Percentiles rank a stretch among this genome's conserved stretches.
Evolutionary conservation across 2,329 filamentous ascomycete genomes (phyloP).

Genomic region (Aspergillus carbonarius): DNA sequence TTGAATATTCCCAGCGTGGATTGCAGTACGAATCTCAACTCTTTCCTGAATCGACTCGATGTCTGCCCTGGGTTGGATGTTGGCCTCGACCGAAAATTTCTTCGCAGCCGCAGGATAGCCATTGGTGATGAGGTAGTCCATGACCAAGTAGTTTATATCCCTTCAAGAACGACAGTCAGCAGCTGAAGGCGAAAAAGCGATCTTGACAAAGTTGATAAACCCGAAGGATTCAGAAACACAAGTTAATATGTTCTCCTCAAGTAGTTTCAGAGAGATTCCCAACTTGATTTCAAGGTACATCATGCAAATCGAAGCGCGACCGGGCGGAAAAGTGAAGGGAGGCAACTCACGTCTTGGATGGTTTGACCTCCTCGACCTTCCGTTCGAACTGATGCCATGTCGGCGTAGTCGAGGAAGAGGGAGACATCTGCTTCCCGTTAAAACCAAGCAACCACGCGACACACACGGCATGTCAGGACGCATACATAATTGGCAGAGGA

Average conservation of each 20-base stretch:
- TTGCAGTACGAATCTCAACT: conserved; percentile 79
- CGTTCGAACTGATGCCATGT: conserved; percentile 72
- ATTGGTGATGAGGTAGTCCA: conserved; percentile 96
- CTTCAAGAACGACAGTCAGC: conserved; percentile 52
- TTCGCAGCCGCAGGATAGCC: conserved; percentile 90
- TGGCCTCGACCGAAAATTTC: conserved; percentile 92
- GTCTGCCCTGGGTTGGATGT: conserved; percentile 72
- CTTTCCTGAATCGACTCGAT: conserved; percentile 71
- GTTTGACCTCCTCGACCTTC: conserved; percentile 79
- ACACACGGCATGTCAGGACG: conserved; percentile 34
- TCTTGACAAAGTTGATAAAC: conserved; percentile 16
- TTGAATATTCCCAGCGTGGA: conserved; percentile 82
- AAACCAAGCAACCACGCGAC: conserved; percentile 30
- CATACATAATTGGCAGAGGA: conserved; percentile 45
- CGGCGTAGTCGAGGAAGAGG: conserved; percentile 69
- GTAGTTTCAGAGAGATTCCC: conserved; percentile 99
- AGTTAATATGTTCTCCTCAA: conserved; percentile 90
- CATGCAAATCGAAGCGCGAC: conserved; percentile 59
- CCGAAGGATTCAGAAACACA: conserved; percentile 63
- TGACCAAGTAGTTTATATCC: conserved; percentile 91
- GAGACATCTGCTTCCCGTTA: conserved; percentile 60
- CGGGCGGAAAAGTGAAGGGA: conserved; percentile 2
- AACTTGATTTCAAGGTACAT: conserved; percentile 79
- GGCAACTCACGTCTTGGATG: conserved; percentile 78
- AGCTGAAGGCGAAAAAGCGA: conserved; percentile 10